Percentiles rank a stretch among this genome's conserved stretches.
Conservation (phyloP, 129 eudicot genomes). For the Smallanthus sonchifolius region DNA sequence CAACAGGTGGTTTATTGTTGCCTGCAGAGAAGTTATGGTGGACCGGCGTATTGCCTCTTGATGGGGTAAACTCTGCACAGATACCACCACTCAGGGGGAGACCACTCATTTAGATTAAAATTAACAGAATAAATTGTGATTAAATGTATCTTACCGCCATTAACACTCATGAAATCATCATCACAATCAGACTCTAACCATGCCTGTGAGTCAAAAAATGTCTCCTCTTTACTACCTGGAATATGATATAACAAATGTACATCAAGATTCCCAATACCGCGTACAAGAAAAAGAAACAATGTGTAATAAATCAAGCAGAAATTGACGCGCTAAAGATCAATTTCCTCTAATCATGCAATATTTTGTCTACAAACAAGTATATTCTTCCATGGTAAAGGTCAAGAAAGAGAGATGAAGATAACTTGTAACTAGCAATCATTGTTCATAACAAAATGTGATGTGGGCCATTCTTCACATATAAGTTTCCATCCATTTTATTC, state of each 20-base stretch:
- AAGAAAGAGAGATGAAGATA: constrained; percentile 1
- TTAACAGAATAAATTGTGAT: not conserved
- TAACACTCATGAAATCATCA: constrained; percentile 64
- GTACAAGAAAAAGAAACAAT: not conserved
- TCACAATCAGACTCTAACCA: constrained; percentile 81
- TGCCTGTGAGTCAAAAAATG: constrained; percentile 67
- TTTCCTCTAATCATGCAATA: not conserved
- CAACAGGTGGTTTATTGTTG: constrained; percentile 22
- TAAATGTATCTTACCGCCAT: constrained; percentile 51
- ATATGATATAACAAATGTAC: not conserved
- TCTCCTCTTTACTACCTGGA: constrained; percentile 69
- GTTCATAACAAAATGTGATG: constrained; percentile 20
- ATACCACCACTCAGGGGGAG: not conserved
- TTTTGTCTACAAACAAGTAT: not conserved
- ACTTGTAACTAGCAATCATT: constrained; percentile 20
- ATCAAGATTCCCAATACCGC: constrained; percentile 11
- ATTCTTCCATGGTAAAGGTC: constrained; percentile 22
- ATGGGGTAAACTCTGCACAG: constrained; percentile 55
- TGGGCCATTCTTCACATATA: constrained; percentile 33
- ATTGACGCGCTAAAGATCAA: not conserved
- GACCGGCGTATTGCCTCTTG: constrained; percentile 70
- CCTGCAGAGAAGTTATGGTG: constrained; percentile 50
- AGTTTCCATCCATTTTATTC: constrained; percentile 22
- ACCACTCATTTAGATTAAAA: constrained; percentile 1
- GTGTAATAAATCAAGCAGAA: not conserved